Evolutionary conservation across 1,284 basidiomycete genomes (phyloP).

Genomic region (Trichosporon inkin): DNA sequence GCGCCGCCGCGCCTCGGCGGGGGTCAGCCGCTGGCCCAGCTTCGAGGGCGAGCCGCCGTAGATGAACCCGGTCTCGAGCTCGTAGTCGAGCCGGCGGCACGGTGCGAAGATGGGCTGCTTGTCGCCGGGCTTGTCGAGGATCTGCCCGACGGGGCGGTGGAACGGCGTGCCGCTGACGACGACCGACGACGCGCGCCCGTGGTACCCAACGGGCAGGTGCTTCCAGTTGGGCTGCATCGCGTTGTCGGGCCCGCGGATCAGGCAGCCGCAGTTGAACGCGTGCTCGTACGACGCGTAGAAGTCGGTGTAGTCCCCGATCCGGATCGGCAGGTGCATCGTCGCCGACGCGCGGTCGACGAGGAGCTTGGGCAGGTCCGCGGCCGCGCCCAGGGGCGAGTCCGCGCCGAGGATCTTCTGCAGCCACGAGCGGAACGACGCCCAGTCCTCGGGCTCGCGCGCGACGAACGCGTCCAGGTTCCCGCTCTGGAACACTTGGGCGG

Average conservation of each 20-base stretch:
- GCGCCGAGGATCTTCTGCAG: conserved; percentile 15
- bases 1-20: conserved; percentile 22
- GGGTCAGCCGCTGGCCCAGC: conserved; percentile 23
- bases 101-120: conserved; percentile 24
- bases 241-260: conserved; percentile 26
- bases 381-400: conserved; percentile 16
- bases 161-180: conserved; percentile 26
- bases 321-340: conserved; percentile 21
- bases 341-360: conserved; percentile 15
- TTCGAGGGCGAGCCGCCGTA: conserved; percentile 23
- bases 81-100: conserved; percentile 28
- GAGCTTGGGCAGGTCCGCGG: conserved; percentile 7
- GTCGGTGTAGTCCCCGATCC: conserved; percentile 26
- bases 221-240: conserved; percentile 29
- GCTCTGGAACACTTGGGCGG: conserved; percentile 21
- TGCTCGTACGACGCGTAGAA: conserved; percentile 27
- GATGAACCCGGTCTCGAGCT: conserved; percentile 31
- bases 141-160: conserved; percentile 28
- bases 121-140: conserved; percentile 24
- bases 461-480: conserved; percentile 18
- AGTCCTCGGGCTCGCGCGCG: conserved; percentile 18
- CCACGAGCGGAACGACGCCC: conserved; percentile 17
- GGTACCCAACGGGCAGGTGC: conserved; percentile 30
- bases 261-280: conserved; percentile 26
- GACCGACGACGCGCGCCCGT: conserved; percentile 27